Conservation (phyloP, 1,284 basidiomycete species). For the Sanghuangporus weigelae region DNA sequence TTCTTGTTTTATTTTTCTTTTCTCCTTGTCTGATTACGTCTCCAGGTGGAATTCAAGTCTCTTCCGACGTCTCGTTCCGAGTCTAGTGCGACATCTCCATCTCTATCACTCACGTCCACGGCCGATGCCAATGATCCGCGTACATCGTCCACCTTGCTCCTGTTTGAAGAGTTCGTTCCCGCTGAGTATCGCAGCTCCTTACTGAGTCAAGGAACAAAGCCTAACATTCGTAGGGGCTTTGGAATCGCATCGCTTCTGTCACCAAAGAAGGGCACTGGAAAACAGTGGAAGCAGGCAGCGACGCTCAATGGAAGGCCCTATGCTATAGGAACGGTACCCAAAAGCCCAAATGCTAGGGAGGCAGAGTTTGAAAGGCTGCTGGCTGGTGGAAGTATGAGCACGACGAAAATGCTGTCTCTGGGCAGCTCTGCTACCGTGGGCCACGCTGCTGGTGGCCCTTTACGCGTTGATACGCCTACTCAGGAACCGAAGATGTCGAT, state of each 20-base stretch:
- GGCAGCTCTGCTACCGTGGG: constrained; percentile 19
- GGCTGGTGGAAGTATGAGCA: constrained; percentile 37
- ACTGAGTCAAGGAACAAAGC: constrained; percentile 36
- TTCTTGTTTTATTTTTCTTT: neutral
- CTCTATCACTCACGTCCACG: constrained; percentile 4
- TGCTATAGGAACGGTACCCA: constrained; percentile 61
- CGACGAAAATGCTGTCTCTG: constrained; percentile 59
- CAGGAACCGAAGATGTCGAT: neutral
- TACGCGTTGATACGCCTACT: constrained; percentile 4
- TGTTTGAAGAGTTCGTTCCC: constrained; percentile 88
- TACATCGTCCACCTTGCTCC: constrained; percentile 53
- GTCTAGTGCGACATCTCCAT: neutral
- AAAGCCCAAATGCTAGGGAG: constrained; percentile 51
- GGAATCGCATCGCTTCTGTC: constrained; percentile 33
- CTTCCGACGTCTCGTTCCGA: constrained; percentile 33
- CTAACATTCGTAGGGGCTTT: constrained; percentile 28
- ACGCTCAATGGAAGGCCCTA: constrained; percentile 75
- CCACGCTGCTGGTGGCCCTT: constrained; percentile 1
- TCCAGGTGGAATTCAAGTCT: constrained; percentile 80
- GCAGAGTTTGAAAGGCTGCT: constrained; percentile 79
- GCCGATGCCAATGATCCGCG: constrained; percentile 40
- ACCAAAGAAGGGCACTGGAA: constrained; percentile 28
- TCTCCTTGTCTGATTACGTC: neutral
- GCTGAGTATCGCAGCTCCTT: constrained; percentile 79
- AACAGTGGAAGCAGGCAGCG: constrained; percentile 70